Conservation (phyloP, 2,329 filamentous ascomycete genomes). For the Raffaelea deltoideospora region DNA sequence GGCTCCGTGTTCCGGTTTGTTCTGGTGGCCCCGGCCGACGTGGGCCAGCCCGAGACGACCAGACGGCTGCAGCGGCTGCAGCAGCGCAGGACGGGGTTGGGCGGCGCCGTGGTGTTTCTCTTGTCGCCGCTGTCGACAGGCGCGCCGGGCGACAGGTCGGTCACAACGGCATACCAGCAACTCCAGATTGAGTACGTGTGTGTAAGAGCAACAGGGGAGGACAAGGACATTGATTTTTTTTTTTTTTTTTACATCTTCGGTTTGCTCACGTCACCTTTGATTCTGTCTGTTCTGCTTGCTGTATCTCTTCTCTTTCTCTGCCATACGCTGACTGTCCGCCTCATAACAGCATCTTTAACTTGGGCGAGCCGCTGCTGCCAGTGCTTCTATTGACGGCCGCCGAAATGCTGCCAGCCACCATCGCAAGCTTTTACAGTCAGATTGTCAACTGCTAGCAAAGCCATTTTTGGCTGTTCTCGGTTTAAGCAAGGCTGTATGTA, state of each 20-base stretch:
- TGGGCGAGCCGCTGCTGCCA: slow-evolving; percentile 19
- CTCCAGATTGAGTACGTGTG: slow-evolving; percentile 30
- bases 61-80: slow-evolving; percentile 21
- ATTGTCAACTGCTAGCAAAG: too few relatives aligned
- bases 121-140: slow-evolving; percentile 11
- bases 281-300: background rate
- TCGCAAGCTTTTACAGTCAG: slow-evolving; percentile 23
- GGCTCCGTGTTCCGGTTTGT: slow-evolving; percentile 20
- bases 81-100: slow-evolving; percentile 8
- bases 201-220: too few relatives aligned
- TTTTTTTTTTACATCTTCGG: too few relatives aligned
- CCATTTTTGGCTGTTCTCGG: too few relatives aligned
- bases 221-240: too few relatives aligned
- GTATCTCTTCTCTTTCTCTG: background rate
- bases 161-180: slow-evolving; percentile 14
- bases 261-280: too few relatives aligned
- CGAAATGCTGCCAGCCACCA: slow-evolving; percentile 18
- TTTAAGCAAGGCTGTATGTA: too few relatives aligned
- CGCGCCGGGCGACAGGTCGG: background rate
- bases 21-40: slow-evolving; percentile 23
- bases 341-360: slow-evolving; percentile 9
- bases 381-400: slow-evolving; percentile 26
- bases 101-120: slow-evolving; percentile 27
- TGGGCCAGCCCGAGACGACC: slow-evolving; percentile 14
- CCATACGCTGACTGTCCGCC: slow-evolving; percentile 6